Percentiles rank a stretch among this genome's conserved stretches.
These are phyloP conservation scores for Pythium angustatum DNA, from an alignment of 352 stramenopile species.

Conservation along the genomic window DNA sequence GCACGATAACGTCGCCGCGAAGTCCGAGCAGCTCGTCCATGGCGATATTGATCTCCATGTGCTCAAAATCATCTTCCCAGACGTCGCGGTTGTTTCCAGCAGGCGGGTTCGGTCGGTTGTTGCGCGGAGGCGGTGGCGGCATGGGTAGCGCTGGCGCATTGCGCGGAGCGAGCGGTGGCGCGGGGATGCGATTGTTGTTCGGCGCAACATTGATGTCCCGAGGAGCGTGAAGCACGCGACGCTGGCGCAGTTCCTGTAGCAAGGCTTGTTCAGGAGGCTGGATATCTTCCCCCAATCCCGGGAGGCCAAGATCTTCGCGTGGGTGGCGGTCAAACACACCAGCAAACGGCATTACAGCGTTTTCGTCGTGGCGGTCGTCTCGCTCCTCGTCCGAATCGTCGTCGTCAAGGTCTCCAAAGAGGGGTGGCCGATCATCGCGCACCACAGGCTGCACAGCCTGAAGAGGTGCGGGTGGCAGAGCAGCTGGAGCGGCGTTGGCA, in stretches of 20 bases:
- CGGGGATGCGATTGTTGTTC: constrained; percentile 16
- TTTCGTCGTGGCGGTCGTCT: background rate
- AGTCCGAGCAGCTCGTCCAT: constrained; percentile 97
- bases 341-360: constrained; percentile 16
- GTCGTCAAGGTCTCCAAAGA: constrained; percentile 21
- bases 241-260: constrained; percentile 23
- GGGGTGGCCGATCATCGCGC: background rate
- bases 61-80: constrained; percentile 89
- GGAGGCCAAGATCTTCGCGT: constrained; percentile 33
- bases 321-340: constrained; percentile 27
- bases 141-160: constrained; percentile 15
- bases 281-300: constrained; percentile 19
- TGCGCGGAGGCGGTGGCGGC: constrained; percentile 23
- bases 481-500: background rate
- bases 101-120: constrained; percentile 29
- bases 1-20: constrained; percentile 90
- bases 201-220: constrained; percentile 9
- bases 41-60: constrained; percentile 95
- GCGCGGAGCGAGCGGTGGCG: constrained; percentile 11
- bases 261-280: constrained; percentile 14
- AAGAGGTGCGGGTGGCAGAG: background rate
- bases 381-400: constrained; percentile 20
- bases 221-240: constrained; percentile 14
- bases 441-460: background rate
- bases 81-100: constrained; percentile 51